Percentiles rank a stretch among this genome's conserved stretches.
Conservation (phyloP, 164 flowering plant genomes). For the Berberis vulgaris region DNA sequence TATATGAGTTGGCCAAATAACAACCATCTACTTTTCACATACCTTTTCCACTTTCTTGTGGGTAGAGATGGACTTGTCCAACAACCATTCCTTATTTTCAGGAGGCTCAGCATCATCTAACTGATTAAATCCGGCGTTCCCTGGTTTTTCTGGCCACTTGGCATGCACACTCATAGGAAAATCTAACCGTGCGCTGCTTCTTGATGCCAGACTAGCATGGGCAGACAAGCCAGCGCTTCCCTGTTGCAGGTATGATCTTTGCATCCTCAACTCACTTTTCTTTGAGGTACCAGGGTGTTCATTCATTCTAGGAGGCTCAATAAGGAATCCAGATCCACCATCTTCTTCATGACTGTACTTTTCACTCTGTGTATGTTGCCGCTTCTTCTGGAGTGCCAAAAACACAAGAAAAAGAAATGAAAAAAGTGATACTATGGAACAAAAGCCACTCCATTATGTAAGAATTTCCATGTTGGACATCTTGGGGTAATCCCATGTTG, state of each 20-base stretch:
- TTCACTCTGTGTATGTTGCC: no score
- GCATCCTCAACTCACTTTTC: conserved; percentile 28
- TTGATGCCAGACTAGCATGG: conserved; percentile 48
- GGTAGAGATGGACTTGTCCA: conserved; percentile 32
- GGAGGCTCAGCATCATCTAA: conserved; percentile 33
- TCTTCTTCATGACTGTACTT: conserved; percentile 8
- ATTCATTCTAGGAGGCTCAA: conserved; percentile 39
- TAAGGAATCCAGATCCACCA: conserved; percentile 41
- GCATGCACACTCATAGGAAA: conserved; percentile 10
- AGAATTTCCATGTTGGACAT: no score
- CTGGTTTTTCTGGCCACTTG: conserved; percentile 26
- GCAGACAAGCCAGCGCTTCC: conserved; percentile 33
- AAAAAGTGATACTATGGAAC: no score
- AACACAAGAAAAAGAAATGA: not conserved
- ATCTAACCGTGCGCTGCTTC: conserved; percentile 24
- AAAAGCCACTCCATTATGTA: no score
- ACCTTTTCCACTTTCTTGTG: conserved; percentile 35
- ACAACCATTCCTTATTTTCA: conserved; percentile 35
- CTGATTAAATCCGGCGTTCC: conserved; percentile 15
- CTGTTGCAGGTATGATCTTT: conserved; percentile 30
- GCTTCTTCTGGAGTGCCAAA: no score
- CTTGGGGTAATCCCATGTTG: no score
- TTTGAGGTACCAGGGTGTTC: conserved; percentile 19
- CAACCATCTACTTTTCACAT: conserved; percentile 23
- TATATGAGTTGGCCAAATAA: not conserved